Percentiles rank a stretch among this genome's conserved stretches.
Evolutionary conservation across 768 basidiomycete species (phyloP).

Genomic region (Phlebiopsis gigantea): DNA sequence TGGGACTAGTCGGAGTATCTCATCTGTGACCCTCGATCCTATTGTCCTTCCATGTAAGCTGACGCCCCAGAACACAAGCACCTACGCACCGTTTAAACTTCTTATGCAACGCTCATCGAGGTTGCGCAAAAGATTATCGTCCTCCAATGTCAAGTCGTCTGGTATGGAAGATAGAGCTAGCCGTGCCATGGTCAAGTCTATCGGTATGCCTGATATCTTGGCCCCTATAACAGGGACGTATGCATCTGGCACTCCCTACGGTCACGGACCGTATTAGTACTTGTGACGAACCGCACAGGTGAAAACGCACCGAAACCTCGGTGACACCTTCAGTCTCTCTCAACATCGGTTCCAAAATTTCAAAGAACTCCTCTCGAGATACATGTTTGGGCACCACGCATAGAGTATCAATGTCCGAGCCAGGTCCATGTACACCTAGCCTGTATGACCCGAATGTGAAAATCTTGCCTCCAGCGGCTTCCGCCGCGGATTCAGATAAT

Average conservation of each 20-base stretch:
- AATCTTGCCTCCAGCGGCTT: conserved; percentile 93
- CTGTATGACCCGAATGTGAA: conserved; percentile 99
- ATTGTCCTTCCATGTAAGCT: conserved; percentile 4
- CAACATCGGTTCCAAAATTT: conserved; percentile 85
- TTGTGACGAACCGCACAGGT: neutral
- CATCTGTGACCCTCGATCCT: conserved; percentile 96
- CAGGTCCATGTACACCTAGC: conserved; percentile 94
- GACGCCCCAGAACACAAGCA: neutral
- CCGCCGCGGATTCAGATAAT: conserved; percentile 82
- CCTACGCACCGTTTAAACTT: conserved; percentile 75
- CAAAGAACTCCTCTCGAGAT: conserved; percentile 93
- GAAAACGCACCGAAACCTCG: conserved; percentile 77
- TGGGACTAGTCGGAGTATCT: conserved; percentile 91
- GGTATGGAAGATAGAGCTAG: conserved; percentile 84
- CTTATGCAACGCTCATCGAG: conserved; percentile 93
- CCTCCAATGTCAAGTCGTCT: conserved; percentile 83
- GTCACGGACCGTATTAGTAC: conserved; percentile 6
- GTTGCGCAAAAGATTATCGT: conserved; percentile 88
- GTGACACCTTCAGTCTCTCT: conserved; percentile 75
- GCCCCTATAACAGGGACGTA: conserved; percentile 94
- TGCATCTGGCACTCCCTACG: conserved; percentile 91
- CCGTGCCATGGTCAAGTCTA: conserved; percentile 93
- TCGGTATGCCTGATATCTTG: conserved; percentile 85
- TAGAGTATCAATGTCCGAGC: conserved; percentile 96
- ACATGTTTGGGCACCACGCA: conserved; percentile 97